These are phyloP conservation scores for Gamarada debralockiae DNA, from an alignment of 495 filamentous ascomycete species.

Conservation along the genomic window DNA sequence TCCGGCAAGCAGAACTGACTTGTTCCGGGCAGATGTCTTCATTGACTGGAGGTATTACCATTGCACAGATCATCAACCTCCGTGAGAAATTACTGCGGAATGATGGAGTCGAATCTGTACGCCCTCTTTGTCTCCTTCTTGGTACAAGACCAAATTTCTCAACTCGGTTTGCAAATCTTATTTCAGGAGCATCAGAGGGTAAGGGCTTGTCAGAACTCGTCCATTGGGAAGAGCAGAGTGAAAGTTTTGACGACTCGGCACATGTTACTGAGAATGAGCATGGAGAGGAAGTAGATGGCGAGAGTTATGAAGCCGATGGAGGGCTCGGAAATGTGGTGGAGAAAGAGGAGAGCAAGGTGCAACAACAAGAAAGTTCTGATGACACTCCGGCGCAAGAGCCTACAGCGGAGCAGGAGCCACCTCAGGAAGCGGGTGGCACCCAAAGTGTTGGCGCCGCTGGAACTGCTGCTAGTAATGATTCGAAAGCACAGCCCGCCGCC, in stretches of 20 bases:
- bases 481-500: not conserved
- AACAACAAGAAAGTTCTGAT: not conserved
- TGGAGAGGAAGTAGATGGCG: not conserved
- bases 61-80: constrained; percentile 51
- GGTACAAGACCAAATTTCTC: constrained; percentile 46
- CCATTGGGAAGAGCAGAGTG: constrained; percentile 24
- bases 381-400: not conserved
- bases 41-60: constrained; percentile 30
- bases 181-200: constrained; percentile 48
- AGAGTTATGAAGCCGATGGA: not conserved
- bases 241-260: constrained; percentile 15
- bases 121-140: constrained; percentile 54
- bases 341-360: not conserved
- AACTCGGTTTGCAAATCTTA: constrained; percentile 37
- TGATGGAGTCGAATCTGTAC: constrained; percentile 50
- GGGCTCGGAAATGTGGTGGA: not conserved
- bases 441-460: not conserved
- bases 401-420: not conserved
- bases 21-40: constrained; percentile 28
- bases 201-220: constrained; percentile 53
- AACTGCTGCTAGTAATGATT: not conserved
- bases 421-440: not conserved
- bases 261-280: not conserved
- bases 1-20: constrained; percentile 26
- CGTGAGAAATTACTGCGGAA: constrained; percentile 55